phyloP scores from a whole-genome alignment of 148 eudicot genomes.

The Diospyros lotus region DNA sequence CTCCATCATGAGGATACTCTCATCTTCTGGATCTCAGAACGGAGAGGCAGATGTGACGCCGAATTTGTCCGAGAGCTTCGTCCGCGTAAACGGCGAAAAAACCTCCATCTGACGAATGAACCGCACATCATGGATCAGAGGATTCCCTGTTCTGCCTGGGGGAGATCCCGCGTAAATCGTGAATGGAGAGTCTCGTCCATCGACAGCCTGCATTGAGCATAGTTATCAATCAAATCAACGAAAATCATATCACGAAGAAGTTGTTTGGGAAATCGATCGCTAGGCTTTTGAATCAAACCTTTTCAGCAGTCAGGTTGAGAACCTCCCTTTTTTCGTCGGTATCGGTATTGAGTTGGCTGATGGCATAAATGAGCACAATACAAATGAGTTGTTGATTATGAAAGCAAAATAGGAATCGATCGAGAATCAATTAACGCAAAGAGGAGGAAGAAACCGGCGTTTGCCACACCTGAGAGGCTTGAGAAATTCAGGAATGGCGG shows the following conservation, averaged over 20 bases:
- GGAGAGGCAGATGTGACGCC: conserved; percentile 33
- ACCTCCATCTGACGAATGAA: conserved; percentile 43
- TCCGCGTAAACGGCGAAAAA: conserved; percentile 27
- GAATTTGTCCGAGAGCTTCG: conserved; percentile 27
- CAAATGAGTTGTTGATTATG: neutral
- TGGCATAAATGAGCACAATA: neutral
- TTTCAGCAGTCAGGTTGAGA: conserved; percentile 34
- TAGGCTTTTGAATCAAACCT: conserved; percentile 17
- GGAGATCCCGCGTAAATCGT: conserved; percentile 48
- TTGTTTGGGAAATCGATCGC: too few species aligned
- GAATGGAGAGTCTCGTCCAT: conserved; percentile 25
- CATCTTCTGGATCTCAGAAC: neutral
- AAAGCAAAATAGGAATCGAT: neutral
- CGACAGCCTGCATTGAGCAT: conserved; percentile 15
- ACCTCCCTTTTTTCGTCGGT: conserved; percentile 24
- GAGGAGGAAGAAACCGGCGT: conserved; percentile 26
- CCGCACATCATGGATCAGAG: conserved; percentile 46
- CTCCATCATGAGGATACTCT: too few species aligned
- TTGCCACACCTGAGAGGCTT: conserved; percentile 32
- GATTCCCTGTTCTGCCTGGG: conserved; percentile 40
- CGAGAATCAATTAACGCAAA: too few species aligned
- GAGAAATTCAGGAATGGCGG: conserved; percentile 38
- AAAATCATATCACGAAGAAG: too few species aligned
- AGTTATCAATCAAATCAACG: neutral
- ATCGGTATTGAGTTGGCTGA: conserved; percentile 16